phyloP scores from a whole-genome alignment of 1,284 basidiomycete genomes.

The Neotropicomus parvogracilis region DNA sequence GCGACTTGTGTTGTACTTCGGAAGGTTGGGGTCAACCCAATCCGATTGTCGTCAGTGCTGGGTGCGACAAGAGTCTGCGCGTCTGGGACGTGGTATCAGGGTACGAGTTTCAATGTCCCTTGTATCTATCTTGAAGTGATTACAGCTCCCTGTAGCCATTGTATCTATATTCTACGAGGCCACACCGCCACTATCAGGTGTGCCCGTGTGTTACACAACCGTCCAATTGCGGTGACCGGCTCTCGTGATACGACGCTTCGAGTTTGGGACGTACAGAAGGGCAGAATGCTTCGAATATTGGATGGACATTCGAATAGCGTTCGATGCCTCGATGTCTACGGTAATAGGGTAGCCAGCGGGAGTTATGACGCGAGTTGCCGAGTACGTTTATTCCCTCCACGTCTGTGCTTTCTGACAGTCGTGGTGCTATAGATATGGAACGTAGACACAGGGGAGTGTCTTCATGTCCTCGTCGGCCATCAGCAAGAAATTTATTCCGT shows the following conservation, averaged over 20 bases:
- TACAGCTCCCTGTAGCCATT: conserved; percentile 47
- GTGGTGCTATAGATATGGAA: conserved; percentile 64
- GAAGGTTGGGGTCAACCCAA: conserved; percentile 59
- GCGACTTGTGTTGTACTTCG: conserved; percentile 62
- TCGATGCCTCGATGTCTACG: conserved; percentile 84
- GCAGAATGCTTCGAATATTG: conserved; percentile 66
- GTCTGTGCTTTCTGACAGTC: neutral
- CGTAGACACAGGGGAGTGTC: conserved; percentile 79
- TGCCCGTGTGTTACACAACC: conserved; percentile 81
- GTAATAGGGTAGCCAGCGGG: conserved; percentile 79
- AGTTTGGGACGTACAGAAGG: conserved; percentile 91
- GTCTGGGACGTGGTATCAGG: conserved; percentile 92
- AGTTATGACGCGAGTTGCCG: conserved; percentile 86
- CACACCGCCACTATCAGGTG: conserved; percentile 93
- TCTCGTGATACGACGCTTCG: conserved; percentile 84
- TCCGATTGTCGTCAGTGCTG: conserved; percentile 84
- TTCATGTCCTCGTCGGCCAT: conserved; percentile 87
- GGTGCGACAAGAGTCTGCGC: conserved; percentile 85
- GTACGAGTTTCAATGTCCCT: conserved; percentile 38
- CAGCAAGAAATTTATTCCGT: conserved; percentile 91
- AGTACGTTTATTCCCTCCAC: conserved; percentile 42
- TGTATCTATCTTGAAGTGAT: conserved; percentile 3
- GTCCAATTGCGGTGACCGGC: conserved; percentile 87
- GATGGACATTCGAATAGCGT: conserved; percentile 83
- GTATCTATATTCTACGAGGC: conserved; percentile 77